phyloP scores from a whole-genome alignment of 768 basidiomycete genomes.

The Clavulina sp. region DNA sequence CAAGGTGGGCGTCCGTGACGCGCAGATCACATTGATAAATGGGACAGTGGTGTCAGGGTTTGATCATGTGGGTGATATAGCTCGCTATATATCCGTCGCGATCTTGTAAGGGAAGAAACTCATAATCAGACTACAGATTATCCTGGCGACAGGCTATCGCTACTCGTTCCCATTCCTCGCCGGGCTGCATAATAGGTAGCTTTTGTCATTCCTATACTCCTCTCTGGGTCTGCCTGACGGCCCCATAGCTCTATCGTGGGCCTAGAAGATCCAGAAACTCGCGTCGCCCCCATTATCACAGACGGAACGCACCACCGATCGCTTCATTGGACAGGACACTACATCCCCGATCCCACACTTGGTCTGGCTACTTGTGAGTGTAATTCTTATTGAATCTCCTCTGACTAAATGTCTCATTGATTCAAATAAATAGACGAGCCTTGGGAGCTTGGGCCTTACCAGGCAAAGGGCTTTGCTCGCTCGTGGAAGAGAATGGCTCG shows the following conservation, averaged over 20 bases:
- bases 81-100: too few species aligned
- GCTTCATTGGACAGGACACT: constrained; percentile 14
- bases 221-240: neutral
- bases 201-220: neutral
- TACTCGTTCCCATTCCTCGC: constrained; percentile 45
- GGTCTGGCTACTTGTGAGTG: constrained; percentile 6
- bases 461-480: neutral
- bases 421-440: neutral
- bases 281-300: constrained; percentile 8
- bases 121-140: too few species aligned
- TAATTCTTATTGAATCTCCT: neutral
- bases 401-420: neutral
- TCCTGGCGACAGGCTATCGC: constrained; percentile 65
- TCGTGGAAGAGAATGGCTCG: neutral
- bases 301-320: constrained; percentile 12
- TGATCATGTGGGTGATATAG: too few species aligned
- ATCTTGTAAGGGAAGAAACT: too few species aligned
- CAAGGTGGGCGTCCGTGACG: neutral
- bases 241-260: neutral
- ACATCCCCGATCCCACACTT: constrained; percentile 17
- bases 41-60: neutral
- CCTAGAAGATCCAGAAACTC: neutral
- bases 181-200: neutral
- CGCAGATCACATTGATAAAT: neutral
- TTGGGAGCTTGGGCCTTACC: neutral